Percentiles rank a stretch among this genome's conserved stretches.
phyloP scores from a whole-genome alignment of 495 filamentous ascomycete genomes.

The Hypoxylon lienhwacheense region DNA sequence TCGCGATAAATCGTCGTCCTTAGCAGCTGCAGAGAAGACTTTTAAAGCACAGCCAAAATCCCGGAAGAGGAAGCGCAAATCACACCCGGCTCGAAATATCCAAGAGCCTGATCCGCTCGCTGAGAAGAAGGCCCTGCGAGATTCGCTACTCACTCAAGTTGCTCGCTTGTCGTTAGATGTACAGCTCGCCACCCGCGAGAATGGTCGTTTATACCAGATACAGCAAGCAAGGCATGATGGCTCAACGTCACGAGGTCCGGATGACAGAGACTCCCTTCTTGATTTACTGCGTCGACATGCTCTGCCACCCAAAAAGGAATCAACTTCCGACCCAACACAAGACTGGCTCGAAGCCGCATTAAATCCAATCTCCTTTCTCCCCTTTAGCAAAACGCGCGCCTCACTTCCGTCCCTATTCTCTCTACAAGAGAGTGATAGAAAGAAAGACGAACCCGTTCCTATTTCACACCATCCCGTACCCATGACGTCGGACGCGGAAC shows the following conservation, averaged over 20 bases:
- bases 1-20: slow-evolving; percentile 18
- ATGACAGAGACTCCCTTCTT: slow-evolving; percentile 41
- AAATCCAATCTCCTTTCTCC: slow-evolving; percentile 53
- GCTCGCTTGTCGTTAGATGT: slow-evolving; percentile 44
- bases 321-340: slow-evolving; percentile 27
- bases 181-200: slow-evolving; percentile 40
- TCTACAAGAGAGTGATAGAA: neutral
- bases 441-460: slow-evolving; percentile 33
- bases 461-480: slow-evolving; percentile 57
- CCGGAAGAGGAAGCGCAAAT: slow-evolving; percentile 28
- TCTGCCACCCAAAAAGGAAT: slow-evolving; percentile 39
- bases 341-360: slow-evolving; percentile 45
- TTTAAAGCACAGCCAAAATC: slow-evolving; percentile 26
- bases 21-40: neutral
- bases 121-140: slow-evolving; percentile 44
- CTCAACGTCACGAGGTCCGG: slow-evolving; percentile 16
- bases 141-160: slow-evolving; percentile 44
- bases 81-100: slow-evolving; percentile 40
- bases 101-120: slow-evolving; percentile 42
- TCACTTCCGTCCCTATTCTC: slow-evolving; percentile 12
- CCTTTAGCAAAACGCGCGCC: slow-evolving; percentile 46
- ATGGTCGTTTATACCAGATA: slow-evolving; percentile 43
- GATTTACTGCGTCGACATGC: slow-evolving; percentile 43
- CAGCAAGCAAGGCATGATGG: slow-evolving; percentile 19
- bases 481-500: slow-evolving; percentile 53